Evolutionary conservation across 176 grass and related monocot species (phyloP).

Genomic region (Phoenix dactylifera): DNA sequence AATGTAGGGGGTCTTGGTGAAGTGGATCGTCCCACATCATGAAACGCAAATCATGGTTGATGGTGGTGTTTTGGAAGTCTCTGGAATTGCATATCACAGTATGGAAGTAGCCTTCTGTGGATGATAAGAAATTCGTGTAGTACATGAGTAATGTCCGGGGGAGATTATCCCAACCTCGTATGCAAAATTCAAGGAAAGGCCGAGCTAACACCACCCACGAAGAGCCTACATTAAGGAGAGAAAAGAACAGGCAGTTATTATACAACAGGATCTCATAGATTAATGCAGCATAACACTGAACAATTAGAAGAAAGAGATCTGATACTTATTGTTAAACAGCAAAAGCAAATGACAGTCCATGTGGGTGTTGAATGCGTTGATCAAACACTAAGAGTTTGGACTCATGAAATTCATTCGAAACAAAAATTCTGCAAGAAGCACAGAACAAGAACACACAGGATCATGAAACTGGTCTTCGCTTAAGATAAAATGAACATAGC

Average conservation of each 20-base stretch:
- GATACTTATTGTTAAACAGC: no score
- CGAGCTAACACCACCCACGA: conserved; percentile 74
- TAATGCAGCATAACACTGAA: no score
- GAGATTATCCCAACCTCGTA: conserved; percentile 87
- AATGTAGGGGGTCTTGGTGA: conserved; percentile 37
- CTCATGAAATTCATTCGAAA: no score
- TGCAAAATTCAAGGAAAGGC: conserved; percentile 82
- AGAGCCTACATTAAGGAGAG: conserved; percentile 42
- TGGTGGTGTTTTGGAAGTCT: conserved; percentile 88
- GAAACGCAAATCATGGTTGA: conserved; percentile 72
- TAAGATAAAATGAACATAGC: no score
- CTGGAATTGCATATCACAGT: conserved; percentile 97
- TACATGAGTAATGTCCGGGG: conserved; percentile 91
- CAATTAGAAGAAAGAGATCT: no score
- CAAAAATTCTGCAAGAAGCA: no score
- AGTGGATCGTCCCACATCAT: conserved; percentile 73
- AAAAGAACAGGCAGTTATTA: background rate
- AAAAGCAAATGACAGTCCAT: no score
- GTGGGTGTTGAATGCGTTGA: no score
- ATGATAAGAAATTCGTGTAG: conserved; percentile 80
- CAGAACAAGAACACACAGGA: no score
- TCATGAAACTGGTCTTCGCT: no score
- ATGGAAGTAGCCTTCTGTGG: conserved; percentile 89
- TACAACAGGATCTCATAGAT: no score
- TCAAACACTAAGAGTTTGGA: no score